Base-by-base conservation (phyloP, 345 rosid species). In the Sonneratia caseolaris region DNA sequence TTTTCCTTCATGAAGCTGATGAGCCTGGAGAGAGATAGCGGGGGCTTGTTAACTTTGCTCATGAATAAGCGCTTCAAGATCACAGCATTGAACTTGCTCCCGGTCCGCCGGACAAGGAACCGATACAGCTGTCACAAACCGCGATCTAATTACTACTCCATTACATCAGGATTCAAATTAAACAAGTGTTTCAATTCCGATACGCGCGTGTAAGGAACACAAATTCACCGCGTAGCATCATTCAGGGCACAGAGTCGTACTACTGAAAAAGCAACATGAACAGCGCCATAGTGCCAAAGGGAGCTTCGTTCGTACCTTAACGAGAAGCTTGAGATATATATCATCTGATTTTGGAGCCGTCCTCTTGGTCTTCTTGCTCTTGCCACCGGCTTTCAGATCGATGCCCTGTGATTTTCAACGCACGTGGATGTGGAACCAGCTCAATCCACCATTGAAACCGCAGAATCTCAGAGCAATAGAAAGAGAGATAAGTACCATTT, bases 11-110 rank as follows among this genome's bases (percentile, higher is more conserved):
- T 88, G 84, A 76, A 87, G 3, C 77, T 79, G 38, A 84, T 73
- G 51, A 92, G 91, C 70, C 91, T 87, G 1, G 97, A 92, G 16
- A 96, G 93, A 32, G 98, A 96, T 3, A 92, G 85, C 0, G 98
- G 95, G 15, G 98, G 76, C 82, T 92, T 91, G 88, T 96, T 91
- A 68, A 81, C 87, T 82, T 88, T 96, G 85, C 98, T 91, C 99
- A 92, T 96, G 74, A 96, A 92, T 70, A 96, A 77, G 74, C 99
- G 87, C 89, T 92, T 91, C 86, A 96, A 73, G 24, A 96, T 86
- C 82, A 96, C 99, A 0, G 87, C 90, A 81, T 89, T 89, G 90
- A 96, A 96, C 77, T 83, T 89, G 86, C 98, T 96, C 7, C 84
- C 82, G 0, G 97, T 91, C 73, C 99, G 91, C 81, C 99, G 84